These are phyloP conservation scores for Colletotrichum karsti DNA, from an alignment of 2,329 filamentous ascomycete genomes.

Conservation along the genomic window DNA sequence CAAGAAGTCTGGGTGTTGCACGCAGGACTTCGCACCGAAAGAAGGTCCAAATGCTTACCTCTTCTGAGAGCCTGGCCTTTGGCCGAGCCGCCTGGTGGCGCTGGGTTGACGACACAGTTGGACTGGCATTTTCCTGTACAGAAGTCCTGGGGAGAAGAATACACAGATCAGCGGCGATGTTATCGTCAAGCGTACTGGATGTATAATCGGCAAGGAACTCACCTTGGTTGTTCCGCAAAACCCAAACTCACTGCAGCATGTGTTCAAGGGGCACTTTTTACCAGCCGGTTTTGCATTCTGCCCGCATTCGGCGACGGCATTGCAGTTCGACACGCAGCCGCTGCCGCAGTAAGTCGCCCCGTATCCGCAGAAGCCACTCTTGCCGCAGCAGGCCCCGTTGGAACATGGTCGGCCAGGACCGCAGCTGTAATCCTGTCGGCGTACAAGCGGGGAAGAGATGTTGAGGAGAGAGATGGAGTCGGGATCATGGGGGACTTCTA, in stretches of 20 bases:
- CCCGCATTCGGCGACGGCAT: conserved; percentile 37
- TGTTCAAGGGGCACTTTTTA: conserved; percentile 43
- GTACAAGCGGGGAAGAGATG: too few species aligned
- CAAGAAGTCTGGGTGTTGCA: too few species aligned
- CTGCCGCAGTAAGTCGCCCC: conserved; percentile 35
- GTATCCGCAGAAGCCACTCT: conserved; percentile 29
- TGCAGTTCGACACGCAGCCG: conserved; percentile 35
- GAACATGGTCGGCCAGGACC: neutral
- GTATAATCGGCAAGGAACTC: too few species aligned
- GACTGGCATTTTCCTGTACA: neutral
- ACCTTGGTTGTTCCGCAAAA: conserved; percentile 40
- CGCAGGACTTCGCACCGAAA: too few species aligned
- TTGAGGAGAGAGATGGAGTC: too few species aligned
- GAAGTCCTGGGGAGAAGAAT: conserved; percentile 29
- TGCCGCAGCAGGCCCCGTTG: conserved; percentile 2
- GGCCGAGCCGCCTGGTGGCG: neutral
- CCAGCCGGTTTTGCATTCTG: conserved; percentile 37
- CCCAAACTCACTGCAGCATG: conserved; percentile 43
- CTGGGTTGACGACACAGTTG: conserved; percentile 25
- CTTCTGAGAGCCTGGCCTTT: neutral
- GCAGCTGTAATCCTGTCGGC: too few species aligned
- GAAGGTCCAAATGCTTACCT: too few species aligned
- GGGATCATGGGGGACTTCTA: too few species aligned
- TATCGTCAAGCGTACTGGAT: too few species aligned
- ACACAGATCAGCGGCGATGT: too few species aligned